Base-by-base conservation (phyloP, 2,329 filamentous ascomycete species). In the Dothistroma pini region DNA sequence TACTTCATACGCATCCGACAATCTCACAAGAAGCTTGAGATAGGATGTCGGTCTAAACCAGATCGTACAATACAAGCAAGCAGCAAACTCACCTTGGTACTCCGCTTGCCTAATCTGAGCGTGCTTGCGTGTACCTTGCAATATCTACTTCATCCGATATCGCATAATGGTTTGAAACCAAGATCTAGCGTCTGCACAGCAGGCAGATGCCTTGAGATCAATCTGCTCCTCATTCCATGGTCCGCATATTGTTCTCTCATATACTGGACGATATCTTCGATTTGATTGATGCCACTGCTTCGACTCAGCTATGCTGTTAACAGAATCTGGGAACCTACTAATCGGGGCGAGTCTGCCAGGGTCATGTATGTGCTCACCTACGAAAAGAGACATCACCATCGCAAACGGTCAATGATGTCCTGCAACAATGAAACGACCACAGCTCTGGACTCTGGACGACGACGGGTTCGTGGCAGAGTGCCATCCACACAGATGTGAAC, bases 391-490 rank as follows among this genome's bases (percentile, higher is more conserved):
- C n/a, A 25, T 54, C 21, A 53, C 59, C 8, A 35, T 32, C 12
- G n/a, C 19, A 8, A 41, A 61, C 25, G 55, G 38, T 8, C 29
- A 61, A 58, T 32, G n/a, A 21, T 9, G 25, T 48, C 14, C 59
- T 61, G 1, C 59, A 61, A 32, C 22, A 49, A 54, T 61, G 55
- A 50, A 58, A 61, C 22, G 29, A 49, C 10, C 22, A 57, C 29
- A 25, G 48, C 4, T 38, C 49, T 12, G 59, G 59, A 9, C 21
- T 56, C 6, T 61, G 51, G 49, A 31, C 49, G n/a, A 47, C 25
- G 6, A 49, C 50, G 44, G 52, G 47, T 21, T 61, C 55, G 59
- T 61, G 59, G 59, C 29, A 54, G 16, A 54, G 55, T 29, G 59
- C 49, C 22, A 54, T 25, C 44, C 25, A 52, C 34, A 32, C 51